phyloP scores from a whole-genome alignment of 1,284 basidiomycete genomes.

The Tausonia pullulans region DNA sequence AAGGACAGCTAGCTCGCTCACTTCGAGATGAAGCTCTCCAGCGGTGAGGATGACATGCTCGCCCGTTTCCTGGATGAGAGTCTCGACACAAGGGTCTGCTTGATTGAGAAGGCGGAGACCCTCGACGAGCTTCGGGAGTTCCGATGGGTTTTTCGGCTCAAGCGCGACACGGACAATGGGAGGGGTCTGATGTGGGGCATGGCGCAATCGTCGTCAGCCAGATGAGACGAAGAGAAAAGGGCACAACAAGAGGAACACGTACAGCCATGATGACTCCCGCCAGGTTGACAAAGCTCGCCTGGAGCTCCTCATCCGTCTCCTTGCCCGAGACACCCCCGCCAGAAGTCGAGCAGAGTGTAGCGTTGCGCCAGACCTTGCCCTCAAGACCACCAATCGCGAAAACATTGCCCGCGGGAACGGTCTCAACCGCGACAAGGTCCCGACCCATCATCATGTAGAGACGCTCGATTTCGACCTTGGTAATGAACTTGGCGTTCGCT shows the following conservation, averaged over 20 bases:
- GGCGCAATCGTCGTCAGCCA: background rate
- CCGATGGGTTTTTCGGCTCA: conserved; percentile 72
- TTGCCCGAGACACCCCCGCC: conserved; percentile 31
- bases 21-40: conserved; percentile 93
- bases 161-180: conserved; percentile 94
- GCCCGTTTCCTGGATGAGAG: conserved; percentile 90
- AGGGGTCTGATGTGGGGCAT: conserved; percentile 45
- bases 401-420: conserved; percentile 87
- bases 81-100: conserved; percentile 94
- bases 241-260: conserved; percentile 24
- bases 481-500: conserved; percentile 56
- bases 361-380: conserved; percentile 80
- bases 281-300: conserved; percentile 60
- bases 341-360: conserved; percentile 62
- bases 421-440: conserved; percentile 71
- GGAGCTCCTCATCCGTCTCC: conserved; percentile 31
- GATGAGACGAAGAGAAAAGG: background rate
- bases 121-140: conserved; percentile 81
- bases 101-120: conserved; percentile 86
- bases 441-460: conserved; percentile 98
- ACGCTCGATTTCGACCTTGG: conserved; percentile 52
- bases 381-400: conserved; percentile 87
- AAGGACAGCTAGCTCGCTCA: conserved; percentile 30
- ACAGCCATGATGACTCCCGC: conserved; percentile 64
- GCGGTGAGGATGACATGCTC: conserved; percentile 96